Conservation (phyloP, 2,329 filamentous ascomycete species). For the Geosmithia flava region DNA sequence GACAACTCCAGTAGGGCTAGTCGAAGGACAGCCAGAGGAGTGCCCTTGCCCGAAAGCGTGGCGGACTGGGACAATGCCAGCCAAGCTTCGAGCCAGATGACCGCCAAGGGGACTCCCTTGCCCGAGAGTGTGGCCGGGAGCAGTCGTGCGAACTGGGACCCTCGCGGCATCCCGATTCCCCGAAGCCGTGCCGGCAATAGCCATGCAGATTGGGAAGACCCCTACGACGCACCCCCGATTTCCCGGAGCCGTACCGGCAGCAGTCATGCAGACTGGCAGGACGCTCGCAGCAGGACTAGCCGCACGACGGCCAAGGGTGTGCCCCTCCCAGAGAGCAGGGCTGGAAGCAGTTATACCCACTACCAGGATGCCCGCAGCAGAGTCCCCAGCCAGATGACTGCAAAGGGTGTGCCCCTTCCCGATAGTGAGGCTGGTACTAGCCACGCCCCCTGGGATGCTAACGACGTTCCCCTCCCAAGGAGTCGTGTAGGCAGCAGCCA, state of each 20-base stretch:
- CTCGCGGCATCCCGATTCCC: constrained; percentile 25
- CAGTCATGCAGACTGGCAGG: not conserved
- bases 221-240: constrained; percentile 41
- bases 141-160: not conserved
- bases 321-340: not conserved
- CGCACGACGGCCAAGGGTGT: not conserved
- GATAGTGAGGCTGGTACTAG: constrained; percentile 9
- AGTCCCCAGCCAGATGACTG: not conserved
- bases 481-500: constrained; percentile 28
- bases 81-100: not conserved
- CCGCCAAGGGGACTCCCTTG: not conserved
- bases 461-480: constrained; percentile 24
- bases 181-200: constrained; percentile 27
- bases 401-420: constrained; percentile 1
- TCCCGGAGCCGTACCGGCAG: constrained; percentile 37
- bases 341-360: not conserved
- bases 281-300: not conserved
- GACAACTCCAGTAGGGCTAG: not conserved
- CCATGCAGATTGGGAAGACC: constrained; percentile 29
- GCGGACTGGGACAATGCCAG: not conserved
- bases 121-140: not conserved
- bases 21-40: not conserved
- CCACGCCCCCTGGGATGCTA: constrained; percentile 8
- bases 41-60: constrained; percentile 6
- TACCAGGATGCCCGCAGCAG: not conserved